Base-by-base conservation (phyloP, 345 rosid species). In the Salix koriyanagi region DNA sequence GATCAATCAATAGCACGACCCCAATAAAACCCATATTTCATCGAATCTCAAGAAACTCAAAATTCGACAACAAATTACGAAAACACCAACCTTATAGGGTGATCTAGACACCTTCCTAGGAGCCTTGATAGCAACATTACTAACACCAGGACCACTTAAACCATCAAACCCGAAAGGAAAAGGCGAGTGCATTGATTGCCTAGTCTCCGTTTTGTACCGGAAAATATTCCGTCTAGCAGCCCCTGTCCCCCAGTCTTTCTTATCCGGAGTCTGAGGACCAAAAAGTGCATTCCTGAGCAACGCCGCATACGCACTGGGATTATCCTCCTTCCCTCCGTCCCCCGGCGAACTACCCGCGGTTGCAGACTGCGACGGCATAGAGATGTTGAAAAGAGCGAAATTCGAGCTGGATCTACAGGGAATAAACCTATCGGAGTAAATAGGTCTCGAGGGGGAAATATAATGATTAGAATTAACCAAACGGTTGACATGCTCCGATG, bases 351-450 rank as follows among this genome's bases (percentile, higher is more conserved):
- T 81, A 5, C 46, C 16, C 32, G 19, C 42, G 11, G 69, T 30
- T 62, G 71, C 34, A 30, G 80, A 67, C 1, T 90, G 76, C 14
- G 88, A 81, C 28, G 91, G 50, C 14, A 83, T 11, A 5, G 81
- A 71, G 70, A 96, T 86, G 69, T 88, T 89, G 76, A 96, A 94
- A 30, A 96, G 92, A 2, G 89, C 93, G 76, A 94, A 94, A 81
- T 96, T 96, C 25, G 98, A 96, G 72, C 90, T 89, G 61, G 98
- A 91, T 90, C 97, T 91, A 83, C 97, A 88, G 25, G 99, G 99
- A 2, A 96, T 96, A 78, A 96, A 96, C 86, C 98, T 86, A 71
- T 94, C 98, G 66, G 97, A 96, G 87, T 85, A 92, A 52, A 96
- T 96, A 5, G 95, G 83, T 46, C 90, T 86, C 18, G 97, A 96